These are phyloP conservation scores for Mitragyna speciosa DNA, from an alignment of 257 asterid genomes.

Conservation along the genomic window DNA sequence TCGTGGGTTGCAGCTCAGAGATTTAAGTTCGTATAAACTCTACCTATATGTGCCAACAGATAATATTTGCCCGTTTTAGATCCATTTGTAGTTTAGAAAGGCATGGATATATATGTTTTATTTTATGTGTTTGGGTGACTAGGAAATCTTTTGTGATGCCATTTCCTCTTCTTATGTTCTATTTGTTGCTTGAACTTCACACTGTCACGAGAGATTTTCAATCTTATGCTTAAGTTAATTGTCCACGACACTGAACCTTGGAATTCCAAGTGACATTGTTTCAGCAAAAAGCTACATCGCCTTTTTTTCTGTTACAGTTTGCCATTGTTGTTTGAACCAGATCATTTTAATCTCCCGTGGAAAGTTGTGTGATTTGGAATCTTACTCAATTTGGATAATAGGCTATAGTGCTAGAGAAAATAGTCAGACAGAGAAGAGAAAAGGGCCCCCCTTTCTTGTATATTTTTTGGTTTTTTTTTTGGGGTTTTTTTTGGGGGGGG, in stretches of 20 bases:
- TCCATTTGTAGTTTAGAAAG: background rate
- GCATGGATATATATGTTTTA: background rate
- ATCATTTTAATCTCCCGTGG: no score
- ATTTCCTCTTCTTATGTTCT: background rate
- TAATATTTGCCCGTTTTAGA: no score
- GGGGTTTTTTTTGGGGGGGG: no score
- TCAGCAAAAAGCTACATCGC: no score
- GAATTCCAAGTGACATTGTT: background rate
- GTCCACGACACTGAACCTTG: background rate
- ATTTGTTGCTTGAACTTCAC: background rate
- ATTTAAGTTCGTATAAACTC: background rate
- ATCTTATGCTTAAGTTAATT: background rate
- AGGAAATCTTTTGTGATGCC: background rate
- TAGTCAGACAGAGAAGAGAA: background rate
- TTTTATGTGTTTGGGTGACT: background rate
- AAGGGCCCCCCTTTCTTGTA: background rate
- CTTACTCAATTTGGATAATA: no score
- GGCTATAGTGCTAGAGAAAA: background rate
- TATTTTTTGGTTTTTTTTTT: no score
- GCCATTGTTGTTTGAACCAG: no score
- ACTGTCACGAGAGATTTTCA: background rate
- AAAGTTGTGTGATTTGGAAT: no score
- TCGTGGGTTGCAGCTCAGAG: background rate
- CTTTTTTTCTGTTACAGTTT: no score
- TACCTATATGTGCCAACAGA: background rate